Conservation (phyloP, 75 land plant genomes). For the Cupressus sempervirens region DNA sequence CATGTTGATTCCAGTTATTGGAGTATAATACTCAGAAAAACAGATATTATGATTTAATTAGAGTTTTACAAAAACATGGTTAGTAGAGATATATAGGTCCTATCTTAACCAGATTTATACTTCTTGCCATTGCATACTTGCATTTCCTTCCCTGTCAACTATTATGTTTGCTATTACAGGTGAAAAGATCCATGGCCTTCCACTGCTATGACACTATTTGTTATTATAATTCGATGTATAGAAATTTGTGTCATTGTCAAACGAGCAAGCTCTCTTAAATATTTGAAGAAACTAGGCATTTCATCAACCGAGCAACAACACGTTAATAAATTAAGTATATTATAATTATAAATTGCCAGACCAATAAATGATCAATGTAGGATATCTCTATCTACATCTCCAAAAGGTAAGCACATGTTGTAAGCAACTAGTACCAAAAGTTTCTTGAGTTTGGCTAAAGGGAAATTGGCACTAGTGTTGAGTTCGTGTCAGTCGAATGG, state of each 20-base stretch:
- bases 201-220: neutral
- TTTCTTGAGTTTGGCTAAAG: neutral
- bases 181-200: too few relatives aligned
- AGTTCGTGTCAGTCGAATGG: neutral
- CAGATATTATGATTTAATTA: neutral
- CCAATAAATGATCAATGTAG: neutral
- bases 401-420: neutral
- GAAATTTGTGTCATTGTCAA: neutral
- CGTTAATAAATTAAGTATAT: neutral
- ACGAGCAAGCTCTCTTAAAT: neutral
- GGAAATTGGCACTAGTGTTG: neutral
- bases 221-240: too few relatives aligned
- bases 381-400: neutral
- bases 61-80: neutral
- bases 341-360: neutral
- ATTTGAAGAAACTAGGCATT: neutral
- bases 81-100: neutral
- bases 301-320: neutral
- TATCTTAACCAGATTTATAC: neutral
- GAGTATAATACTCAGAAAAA: neutral
- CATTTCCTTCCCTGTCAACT: neutral
- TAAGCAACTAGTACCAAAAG: neutral
- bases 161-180: too few relatives aligned
- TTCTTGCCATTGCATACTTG: neutral
- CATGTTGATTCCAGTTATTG: neutral